A percentile compares a stretch with the other conserved stretches of the same genome.
Conservation (phyloP, 83 land plant genomes). For the Thuja plicata region DNA sequence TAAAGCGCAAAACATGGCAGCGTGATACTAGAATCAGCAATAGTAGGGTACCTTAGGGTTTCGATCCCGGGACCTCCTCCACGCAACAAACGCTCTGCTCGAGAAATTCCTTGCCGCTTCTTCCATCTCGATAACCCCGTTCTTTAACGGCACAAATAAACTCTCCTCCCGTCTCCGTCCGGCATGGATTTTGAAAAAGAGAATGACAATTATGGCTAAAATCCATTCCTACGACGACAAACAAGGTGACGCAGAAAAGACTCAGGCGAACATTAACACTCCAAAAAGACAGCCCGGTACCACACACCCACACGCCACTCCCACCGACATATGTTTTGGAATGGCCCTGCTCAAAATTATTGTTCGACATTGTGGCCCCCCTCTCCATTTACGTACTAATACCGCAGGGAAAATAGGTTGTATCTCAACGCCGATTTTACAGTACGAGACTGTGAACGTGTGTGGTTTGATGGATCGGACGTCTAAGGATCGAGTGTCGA, state of each 20-base stretch:
- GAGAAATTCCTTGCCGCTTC: constrained; percentile 2
- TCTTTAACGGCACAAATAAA: background rate
- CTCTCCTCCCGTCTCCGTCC: background rate
- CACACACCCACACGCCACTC: background rate
- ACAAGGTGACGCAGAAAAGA: constrained; percentile 10
- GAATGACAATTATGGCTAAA: constrained; percentile 5
- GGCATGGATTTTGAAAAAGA: constrained; percentile 5
- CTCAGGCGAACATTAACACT: background rate
- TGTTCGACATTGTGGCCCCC: constrained; percentile 6
- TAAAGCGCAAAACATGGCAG: background rate
- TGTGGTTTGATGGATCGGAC: background rate
- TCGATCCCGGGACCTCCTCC: constrained; percentile 14
- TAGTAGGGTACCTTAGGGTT: background rate
- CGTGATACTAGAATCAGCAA: background rate
- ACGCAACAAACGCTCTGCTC: constrained; percentile 9
- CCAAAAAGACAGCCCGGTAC: constrained; percentile 11
- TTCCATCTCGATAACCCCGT: constrained; percentile 7
- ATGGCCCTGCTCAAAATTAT: constrained; percentile 4
- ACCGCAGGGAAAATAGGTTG: background rate
- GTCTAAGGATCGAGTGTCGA: background rate
- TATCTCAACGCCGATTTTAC: background rate
- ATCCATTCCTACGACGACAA: constrained; percentile 7
- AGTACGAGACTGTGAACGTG: constrained; percentile 4
- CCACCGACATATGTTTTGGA: constrained; percentile 8
- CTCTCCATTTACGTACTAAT: background rate